A percentile compares a stretch with the other conserved stretches of the same genome.
These are phyloP conservation scores for Aspergillus transmontanensis DNA, from an alignment of 2,329 filamentous ascomycete species.

Conservation along the genomic window DNA sequence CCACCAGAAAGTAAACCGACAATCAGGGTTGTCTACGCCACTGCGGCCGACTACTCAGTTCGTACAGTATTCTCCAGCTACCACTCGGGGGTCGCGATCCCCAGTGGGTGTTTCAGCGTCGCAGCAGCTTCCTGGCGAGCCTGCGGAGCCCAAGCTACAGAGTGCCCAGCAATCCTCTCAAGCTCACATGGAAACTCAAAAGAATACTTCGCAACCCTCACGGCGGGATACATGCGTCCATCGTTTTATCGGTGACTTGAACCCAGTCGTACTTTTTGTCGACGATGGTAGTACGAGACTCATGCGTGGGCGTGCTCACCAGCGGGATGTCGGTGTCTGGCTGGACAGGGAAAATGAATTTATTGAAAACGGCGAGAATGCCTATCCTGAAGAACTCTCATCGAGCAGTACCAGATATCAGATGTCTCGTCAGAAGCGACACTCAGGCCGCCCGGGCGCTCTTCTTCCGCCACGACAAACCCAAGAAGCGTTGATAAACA, in stretches of 20 bases:
- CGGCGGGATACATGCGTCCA: background rate
- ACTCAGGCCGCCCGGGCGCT: background rate
- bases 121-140: background rate
- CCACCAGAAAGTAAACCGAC: background rate
- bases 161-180: background rate
- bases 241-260: conserved; percentile 23
- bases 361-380: background rate
- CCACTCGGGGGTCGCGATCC: background rate
- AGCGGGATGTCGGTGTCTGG: conserved; percentile 21
- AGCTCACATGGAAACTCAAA: background rate
- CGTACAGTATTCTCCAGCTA: conserved; percentile 1
- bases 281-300: conserved; percentile 15
- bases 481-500: conserved; percentile 30
- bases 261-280: conserved; percentile 20
- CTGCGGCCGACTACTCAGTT: background rate
- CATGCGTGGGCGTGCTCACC: conserved; percentile 10
- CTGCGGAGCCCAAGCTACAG: background rate
- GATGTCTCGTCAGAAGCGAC: background rate
- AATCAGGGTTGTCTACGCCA: background rate
- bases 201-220: background rate
- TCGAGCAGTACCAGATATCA: background rate
- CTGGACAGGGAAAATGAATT: conserved; percentile 9
- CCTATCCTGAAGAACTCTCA: background rate
- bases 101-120: background rate
- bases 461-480: conserved; percentile 16